Conservation (phyloP, 345 rosid genomes). For the Eucalyptus sp. region DNA sequence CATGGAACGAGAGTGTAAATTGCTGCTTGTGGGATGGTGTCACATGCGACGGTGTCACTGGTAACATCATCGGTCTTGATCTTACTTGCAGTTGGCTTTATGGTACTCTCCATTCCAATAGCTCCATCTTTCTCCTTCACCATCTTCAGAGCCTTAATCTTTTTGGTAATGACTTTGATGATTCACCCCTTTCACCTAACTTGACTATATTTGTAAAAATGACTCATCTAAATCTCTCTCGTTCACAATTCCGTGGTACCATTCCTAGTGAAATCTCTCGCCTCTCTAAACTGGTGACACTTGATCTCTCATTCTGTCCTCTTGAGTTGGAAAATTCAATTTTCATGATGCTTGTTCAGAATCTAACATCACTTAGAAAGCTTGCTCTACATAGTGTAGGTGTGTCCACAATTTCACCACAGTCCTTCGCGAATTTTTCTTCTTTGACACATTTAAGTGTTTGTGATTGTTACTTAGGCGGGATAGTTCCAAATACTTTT, state of each 20-base stretch:
- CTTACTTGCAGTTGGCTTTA: background rate
- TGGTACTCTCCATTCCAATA: background rate
- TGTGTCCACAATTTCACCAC: background rate
- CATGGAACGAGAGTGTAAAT: background rate
- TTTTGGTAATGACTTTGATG: background rate
- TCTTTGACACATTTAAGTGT: background rate
- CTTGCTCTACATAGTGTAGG: background rate
- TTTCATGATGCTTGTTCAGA: background rate
- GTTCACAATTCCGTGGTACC: background rate
- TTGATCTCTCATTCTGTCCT: background rate
- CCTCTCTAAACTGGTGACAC: background rate
- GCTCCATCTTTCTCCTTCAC: background rate
- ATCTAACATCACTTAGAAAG: background rate
- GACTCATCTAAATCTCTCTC: background rate
- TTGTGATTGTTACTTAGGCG: background rate
- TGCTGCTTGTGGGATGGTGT: background rate
- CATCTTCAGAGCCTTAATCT: background rate
- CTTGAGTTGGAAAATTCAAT: background rate
- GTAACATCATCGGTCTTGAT: background rate
- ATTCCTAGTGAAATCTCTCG: background rate
- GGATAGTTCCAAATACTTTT: background rate
- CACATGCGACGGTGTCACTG: background rate
- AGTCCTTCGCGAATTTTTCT: background rate
- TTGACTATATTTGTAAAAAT: background rate
- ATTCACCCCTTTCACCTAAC: background rate